Evolutionary conservation across 805 yeast genomes (phyloP).

Genomic region (Zygoascus flipseniorum): DNA sequence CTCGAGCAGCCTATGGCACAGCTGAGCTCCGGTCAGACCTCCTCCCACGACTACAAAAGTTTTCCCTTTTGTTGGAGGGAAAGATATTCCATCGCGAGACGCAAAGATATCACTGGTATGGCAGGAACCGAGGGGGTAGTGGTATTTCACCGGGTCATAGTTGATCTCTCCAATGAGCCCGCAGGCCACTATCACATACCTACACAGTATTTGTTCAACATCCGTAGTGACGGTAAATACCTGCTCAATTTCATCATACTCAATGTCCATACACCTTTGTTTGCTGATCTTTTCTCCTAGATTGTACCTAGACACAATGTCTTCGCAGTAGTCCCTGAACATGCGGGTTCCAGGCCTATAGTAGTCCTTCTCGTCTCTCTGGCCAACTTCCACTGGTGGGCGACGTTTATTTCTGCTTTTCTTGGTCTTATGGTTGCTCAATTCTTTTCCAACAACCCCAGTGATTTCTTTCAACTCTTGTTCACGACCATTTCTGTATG

Average conservation of each 20-base stretch:
- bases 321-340: slow-evolving; percentile 34
- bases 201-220: slow-evolving; percentile 30
- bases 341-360: slow-evolving; percentile 36
- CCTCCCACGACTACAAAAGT: slow-evolving; percentile 34
- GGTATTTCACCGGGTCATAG: slow-evolving; percentile 1
- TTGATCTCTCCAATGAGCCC: slow-evolving; percentile 12
- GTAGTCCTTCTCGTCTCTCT: slow-evolving; percentile 38
- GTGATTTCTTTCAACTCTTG: slow-evolving; percentile 33
- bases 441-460: slow-evolving; percentile 38
- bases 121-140: slow-evolving; percentile 10
- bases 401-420: slow-evolving; percentile 2
- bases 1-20: slow-evolving; percentile 31
- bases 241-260: slow-evolving; percentile 25
- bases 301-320: slow-evolving; percentile 29
- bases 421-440: slow-evolving; percentile 36
- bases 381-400: slow-evolving; percentile 25
- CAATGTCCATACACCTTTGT: slow-evolving; percentile 30
- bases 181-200: slow-evolving; percentile 10
- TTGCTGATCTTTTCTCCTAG: slow-evolving; percentile 27
- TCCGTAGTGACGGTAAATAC: slow-evolving; percentile 31
- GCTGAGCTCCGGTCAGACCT: slow-evolving; percentile 39
- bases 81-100: neutral
- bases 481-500: slow-evolving; percentile 29
- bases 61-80: slow-evolving; percentile 4
- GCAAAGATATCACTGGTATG: slow-evolving; percentile 11